phyloP scores from a whole-genome alignment of 495 filamentous ascomycete genomes.

The Neurospora discreta region DNA sequence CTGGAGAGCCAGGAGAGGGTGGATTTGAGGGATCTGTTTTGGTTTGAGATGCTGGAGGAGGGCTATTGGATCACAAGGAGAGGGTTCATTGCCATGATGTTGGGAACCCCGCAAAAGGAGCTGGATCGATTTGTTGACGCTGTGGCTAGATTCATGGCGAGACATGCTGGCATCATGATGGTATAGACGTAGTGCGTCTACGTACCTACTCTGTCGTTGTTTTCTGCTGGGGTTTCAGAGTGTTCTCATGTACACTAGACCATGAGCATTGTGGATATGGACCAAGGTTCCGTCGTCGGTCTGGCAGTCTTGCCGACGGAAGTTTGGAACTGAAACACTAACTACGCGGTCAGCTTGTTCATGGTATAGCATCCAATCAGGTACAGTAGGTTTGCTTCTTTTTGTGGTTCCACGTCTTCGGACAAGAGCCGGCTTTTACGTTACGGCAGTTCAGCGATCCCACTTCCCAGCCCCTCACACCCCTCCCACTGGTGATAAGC shows the following conservation, averaged over 20 bases:
- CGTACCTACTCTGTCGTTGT: not conserved
- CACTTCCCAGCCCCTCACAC: not conserved
- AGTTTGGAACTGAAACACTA: not conserved
- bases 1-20: slow-evolving; percentile 19
- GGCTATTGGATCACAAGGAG: slow-evolving; percentile 37
- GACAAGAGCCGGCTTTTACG: not conserved
- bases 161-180: slow-evolving; percentile 13
- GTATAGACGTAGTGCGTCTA: not conserved
- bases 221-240: not conserved
- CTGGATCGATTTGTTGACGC: slow-evolving; percentile 29
- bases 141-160: slow-evolving; percentile 14
- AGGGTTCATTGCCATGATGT: slow-evolving; percentile 31
- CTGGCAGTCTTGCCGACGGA: not conserved
- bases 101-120: slow-evolving; percentile 30
- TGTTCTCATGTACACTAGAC: not conserved
- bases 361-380: not conserved
- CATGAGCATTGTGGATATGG: not conserved
- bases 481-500: not conserved
- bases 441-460: not conserved
- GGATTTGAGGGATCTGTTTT: slow-evolving; percentile 34
- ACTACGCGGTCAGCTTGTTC: not conserved
- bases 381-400: not conserved
- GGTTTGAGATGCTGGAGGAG: slow-evolving; percentile 37
- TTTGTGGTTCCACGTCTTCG: not conserved
- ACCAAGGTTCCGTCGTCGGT: not conserved